These are phyloP conservation scores for Henckelia pumila DNA, from an alignment of 257 asterid genomes.

Conservation along the genomic window DNA sequence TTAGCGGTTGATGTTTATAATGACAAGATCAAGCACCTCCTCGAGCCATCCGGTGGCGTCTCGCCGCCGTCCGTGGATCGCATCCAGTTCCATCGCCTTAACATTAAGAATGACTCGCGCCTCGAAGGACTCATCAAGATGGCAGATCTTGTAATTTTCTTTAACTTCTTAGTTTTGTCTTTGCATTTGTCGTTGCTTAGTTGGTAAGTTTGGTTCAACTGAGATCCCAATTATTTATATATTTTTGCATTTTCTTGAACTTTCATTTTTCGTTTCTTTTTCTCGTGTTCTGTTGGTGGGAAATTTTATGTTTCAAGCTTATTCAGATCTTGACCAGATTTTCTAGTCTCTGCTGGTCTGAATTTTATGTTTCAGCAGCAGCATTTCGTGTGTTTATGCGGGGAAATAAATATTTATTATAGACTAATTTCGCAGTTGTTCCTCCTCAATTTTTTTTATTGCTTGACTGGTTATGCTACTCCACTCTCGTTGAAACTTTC, in stretches of 20 bases:
- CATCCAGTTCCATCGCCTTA: constrained; percentile 26
- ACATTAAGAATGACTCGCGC: constrained; percentile 57
- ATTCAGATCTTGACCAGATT: constrained; percentile 24
- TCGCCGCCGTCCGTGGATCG: too few species aligned
- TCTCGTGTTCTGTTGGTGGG: not conserved
- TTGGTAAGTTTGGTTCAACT: constrained; percentile 10
- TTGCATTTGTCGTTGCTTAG: constrained; percentile 22
- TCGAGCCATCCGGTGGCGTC: too few species aligned
- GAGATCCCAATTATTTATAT: constrained; percentile 27
- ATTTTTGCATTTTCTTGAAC: not conserved
- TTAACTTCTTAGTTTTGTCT: constrained; percentile 11
- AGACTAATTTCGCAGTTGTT: too few species aligned
- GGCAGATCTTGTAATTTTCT: constrained; percentile 49
- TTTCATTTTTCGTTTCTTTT: not conserved
- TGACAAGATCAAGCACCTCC: constrained; percentile 46
- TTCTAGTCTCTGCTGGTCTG: too few species aligned
- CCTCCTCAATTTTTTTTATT: too few species aligned
- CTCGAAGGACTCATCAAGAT: constrained; percentile 56
- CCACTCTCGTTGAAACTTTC: constrained; percentile 12
- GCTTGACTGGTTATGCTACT: not conserved
- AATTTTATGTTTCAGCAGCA: too few species aligned
- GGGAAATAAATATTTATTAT: too few species aligned
- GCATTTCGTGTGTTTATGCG: too few species aligned
- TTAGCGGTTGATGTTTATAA: constrained; percentile 44
- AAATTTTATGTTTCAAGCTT: constrained; percentile 17